Evolutionary conservation across 306 rosid genomes (phyloP).

Genomic region (Citrullus colocynthis): DNA sequence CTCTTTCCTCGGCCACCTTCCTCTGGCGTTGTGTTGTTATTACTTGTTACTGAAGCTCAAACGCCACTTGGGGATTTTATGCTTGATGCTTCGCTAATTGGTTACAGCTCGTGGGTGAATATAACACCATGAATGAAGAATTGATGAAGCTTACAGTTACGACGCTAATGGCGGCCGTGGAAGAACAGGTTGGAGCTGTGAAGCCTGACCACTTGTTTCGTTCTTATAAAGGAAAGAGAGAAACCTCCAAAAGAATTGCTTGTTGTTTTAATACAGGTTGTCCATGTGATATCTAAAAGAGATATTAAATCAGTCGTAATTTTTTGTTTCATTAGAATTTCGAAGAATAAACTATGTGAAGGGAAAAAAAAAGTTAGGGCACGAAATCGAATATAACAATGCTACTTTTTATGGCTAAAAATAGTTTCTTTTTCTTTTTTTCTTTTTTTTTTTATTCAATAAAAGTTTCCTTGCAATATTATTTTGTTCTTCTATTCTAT

Average conservation of each 20-base stretch:
- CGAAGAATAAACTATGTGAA: neutral
- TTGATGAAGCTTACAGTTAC: neutral
- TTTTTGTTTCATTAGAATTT: neutral
- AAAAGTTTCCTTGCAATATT: too few species aligned
- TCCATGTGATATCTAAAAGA: neutral
- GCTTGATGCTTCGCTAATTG: neutral
- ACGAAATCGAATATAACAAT: neutral
- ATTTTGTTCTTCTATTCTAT: too few species aligned
- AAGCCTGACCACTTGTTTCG: neutral
- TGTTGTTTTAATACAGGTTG: neutral
- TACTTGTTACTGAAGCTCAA: neutral
- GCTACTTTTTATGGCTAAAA: too few species aligned
- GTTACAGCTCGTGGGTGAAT: neutral
- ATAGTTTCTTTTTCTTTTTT: too few species aligned
- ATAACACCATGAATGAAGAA: neutral
- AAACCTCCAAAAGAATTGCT: neutral
- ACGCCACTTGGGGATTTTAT: neutral
- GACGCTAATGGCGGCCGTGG: neutral
- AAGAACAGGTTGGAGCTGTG: neutral
- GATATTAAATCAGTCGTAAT: neutral
- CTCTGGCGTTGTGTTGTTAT: neutral
- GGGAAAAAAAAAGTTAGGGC: neutral
- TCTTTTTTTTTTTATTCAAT: too few species aligned
- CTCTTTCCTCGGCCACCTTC: neutral
- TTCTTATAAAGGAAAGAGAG: neutral